Base-by-base conservation (phyloP, 2,329 filamentous ascomycete species). In the Apiospora kogelbergensis region DNA sequence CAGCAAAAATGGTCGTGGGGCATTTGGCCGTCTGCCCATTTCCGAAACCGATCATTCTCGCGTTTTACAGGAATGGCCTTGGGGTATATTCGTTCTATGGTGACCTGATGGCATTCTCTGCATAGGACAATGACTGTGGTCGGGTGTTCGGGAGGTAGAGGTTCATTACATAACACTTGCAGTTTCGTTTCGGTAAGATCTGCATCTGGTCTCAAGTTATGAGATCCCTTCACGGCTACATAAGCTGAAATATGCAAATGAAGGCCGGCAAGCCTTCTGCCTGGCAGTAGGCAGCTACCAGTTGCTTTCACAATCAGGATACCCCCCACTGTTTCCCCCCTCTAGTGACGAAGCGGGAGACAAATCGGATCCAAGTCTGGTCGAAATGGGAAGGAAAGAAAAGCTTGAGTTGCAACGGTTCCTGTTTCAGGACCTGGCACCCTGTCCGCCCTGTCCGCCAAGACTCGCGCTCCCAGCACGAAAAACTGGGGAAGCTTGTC, bases 351-450 rank as follows among this genome's bases (percentile, higher is more conserved):
- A 57, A 17, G 24, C 48, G 17, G 33, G 48, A 30, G 24, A 30
- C 24, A 30, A 30, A 60, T 60, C 48, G 17, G 26, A 33, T 11
- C 3, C 26, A 37, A 60, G 17, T 60, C 48, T 60, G 26, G 48
- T 33, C 6, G 26, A 60, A 37, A 60, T 33, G 20, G 53, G 30
- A 60, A 37, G 53, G 53, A 33, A 37, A 20, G 30, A 37, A 37
- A 37, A 60, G 53, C 30, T 60, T 60, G 53, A 60, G 53, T 37
- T 33, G 53, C 53, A 60, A 60, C 53, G 53, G 53, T 60, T 60
- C 53, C 53, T 60, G 53, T 60, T 60, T 60, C 53, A 60, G 53
- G 30, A n/a, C 3, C 30, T n/a, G 3, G 53, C 53, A n/a, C 20
- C 53, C 53, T 15, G n/a, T n/a, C n/a, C n/a, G n/a, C n/a, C n/a